Percentiles rank a stretch among this genome's conserved stretches.
Evolutionary conservation across 352 stramenopile species (phyloP).

Genomic region (Globisporangium heterothallicum): DNA sequence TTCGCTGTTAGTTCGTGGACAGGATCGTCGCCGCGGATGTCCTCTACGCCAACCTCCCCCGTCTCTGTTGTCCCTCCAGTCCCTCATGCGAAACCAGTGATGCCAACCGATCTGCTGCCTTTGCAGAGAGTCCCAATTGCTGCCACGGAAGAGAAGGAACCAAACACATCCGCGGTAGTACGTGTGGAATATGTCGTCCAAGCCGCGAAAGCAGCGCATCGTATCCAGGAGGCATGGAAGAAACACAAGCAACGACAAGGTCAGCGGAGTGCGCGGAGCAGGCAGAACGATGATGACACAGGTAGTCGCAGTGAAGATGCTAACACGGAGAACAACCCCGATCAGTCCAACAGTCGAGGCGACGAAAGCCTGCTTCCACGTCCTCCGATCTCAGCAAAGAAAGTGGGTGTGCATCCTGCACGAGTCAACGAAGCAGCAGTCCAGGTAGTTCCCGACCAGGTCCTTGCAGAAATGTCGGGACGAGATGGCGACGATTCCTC

Average conservation of each 20-base stretch:
- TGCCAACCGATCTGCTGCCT: neutral
- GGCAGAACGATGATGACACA: neutral
- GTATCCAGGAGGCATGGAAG: too few species aligned
- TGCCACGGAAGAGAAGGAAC: neutral
- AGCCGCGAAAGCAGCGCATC: neutral
- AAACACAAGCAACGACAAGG: neutral
- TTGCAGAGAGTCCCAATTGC: neutral
- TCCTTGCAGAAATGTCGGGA: neutral
- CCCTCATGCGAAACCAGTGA: conserved; percentile 11
- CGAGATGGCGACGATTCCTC: neutral
- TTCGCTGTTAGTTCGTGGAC: neutral
- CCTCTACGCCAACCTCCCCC: neutral
- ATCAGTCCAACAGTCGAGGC: neutral
- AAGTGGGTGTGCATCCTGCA: neutral
- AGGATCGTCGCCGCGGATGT: too few species aligned
- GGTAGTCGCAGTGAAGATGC: neutral
- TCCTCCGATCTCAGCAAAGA: neutral
- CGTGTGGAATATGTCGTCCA: neutral
- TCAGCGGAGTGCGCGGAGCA: neutral
- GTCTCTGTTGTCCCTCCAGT: neutral
- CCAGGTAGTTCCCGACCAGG: too few species aligned
- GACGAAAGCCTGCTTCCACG: neutral
- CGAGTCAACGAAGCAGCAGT: too few species aligned
- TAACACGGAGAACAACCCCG: too few species aligned
- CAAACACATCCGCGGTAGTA: neutral